Conservation (phyloP, 2,329 filamentous ascomycete species). For the Lachnellula hyalina region DNA sequence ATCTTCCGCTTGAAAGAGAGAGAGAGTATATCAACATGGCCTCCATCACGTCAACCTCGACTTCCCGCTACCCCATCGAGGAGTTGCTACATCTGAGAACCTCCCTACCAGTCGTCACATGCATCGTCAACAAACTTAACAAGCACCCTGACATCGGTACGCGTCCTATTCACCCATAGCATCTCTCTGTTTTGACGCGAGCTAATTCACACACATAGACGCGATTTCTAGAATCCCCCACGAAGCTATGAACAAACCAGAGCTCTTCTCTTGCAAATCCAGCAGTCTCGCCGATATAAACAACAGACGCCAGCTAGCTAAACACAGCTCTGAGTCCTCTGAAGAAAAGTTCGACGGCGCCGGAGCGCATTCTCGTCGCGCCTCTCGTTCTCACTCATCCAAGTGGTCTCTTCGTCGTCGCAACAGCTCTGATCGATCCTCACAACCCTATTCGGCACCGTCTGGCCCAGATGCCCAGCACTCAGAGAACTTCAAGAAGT, state of each 20-base stretch:
- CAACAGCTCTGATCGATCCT: conserved; percentile 26
- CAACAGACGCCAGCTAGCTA: conserved; percentile 10
- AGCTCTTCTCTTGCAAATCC: conserved; percentile 19
- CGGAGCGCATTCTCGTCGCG: conserved; percentile 7
- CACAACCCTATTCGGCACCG: conserved; percentile 47
- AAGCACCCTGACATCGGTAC: conserved; percentile 26
- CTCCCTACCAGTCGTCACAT: conserved; percentile 21
- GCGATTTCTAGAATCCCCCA: conserved; percentile 17
- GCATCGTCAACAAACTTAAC: conserved; percentile 24
- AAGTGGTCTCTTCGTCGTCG: conserved; percentile 29
- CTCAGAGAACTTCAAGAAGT: conserved; percentile 61
- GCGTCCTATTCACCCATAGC: conserved; percentile 1
- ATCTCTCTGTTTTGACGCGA: neutral
- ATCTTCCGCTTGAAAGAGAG: neutral
- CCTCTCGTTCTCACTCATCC: conserved; percentile 4
- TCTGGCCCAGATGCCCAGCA: conserved; percentile 49
- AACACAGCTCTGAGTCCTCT: conserved; percentile 15
- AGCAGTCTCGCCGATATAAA: conserved; percentile 18
- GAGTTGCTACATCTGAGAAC: conserved; percentile 26
- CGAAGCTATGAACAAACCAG: conserved; percentile 19
- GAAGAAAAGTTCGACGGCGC: conserved; percentile 15
- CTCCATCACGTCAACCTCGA: neutral
- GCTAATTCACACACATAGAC: neutral
- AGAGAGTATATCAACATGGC: neutral
- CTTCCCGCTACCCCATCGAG: conserved; percentile 17